Conservation (phyloP, 1,139 yeast species). For the Yamadazyma diospyri region DNA sequence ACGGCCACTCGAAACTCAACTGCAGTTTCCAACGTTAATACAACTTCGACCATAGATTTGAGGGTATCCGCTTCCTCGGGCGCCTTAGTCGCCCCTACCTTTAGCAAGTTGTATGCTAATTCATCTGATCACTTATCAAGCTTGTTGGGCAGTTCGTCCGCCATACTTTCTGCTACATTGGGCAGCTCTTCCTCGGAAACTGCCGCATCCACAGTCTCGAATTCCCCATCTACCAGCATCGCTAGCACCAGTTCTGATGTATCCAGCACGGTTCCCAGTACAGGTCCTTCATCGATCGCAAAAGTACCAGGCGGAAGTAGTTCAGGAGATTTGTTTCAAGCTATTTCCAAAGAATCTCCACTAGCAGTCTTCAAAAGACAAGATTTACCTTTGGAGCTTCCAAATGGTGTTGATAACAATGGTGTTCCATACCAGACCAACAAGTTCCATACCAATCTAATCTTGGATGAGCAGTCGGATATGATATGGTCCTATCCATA, state of each 20-base stretch:
- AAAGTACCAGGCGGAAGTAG: conserved; percentile 8
- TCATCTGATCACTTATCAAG: conserved; percentile 3
- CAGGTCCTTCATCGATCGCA: conserved; percentile 10
- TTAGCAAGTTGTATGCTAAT: conserved; percentile 9
- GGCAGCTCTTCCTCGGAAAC: neutral
- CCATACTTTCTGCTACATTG: neutral
- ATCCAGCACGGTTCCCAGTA: conserved; percentile 9
- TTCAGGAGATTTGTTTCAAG: conserved; percentile 41
- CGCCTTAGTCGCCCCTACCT: conserved; percentile 1
- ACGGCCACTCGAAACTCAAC: neutral
- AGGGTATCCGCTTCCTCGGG: conserved; percentile 14
- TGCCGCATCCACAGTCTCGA: neutral
- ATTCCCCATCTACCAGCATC: neutral
- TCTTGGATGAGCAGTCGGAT: conserved; percentile 60
- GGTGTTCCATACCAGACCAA: conserved; percentile 67
- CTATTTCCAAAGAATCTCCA: conserved; percentile 49
- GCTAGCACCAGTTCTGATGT: conserved; percentile 4
- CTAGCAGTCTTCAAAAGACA: conserved; percentile 45
- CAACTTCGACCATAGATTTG: conserved; percentile 17
- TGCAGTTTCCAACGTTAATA: neutral
- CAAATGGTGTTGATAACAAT: conserved; percentile 45
- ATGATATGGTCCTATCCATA: conserved; percentile 83
- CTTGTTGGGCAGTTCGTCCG: neutral
- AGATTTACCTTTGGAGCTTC: conserved; percentile 46
- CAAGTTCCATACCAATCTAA: conserved; percentile 77